Evolutionary conservation across 441 rosid genomes (phyloP).

Genomic region (Brassica balearica): DNA sequence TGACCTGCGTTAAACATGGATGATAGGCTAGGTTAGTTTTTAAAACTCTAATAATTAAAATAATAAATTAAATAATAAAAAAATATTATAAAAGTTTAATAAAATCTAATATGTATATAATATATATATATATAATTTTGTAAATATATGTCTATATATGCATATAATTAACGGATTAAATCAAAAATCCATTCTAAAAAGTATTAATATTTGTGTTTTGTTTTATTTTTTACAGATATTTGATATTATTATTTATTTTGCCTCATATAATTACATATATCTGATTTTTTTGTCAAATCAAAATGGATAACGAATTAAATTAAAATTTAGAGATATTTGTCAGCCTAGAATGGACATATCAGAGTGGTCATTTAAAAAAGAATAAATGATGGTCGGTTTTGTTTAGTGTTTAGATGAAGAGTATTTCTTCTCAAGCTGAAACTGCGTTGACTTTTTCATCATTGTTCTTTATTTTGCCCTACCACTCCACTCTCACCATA

Average conservation of each 20-base stretch:
- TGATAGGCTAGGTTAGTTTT: not conserved
- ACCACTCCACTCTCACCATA: constrained; percentile 29
- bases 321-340: not conserved
- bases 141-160: not conserved
- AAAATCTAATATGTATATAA: too few relatives aligned
- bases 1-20: not conserved
- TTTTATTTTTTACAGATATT: too few relatives aligned
- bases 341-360: not conserved
- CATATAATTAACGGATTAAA: not conserved
- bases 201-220: not conserved
- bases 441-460: constrained; percentile 9
- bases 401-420: not conserved
- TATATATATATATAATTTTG: too few relatives aligned
- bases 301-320: not conserved
- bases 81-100: too few relatives aligned
- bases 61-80: too few relatives aligned
- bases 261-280: too few relatives aligned
- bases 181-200: not conserved
- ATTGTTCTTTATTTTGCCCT: constrained; percentile 29
- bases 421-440: constrained; percentile 13
- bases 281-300: not conserved
- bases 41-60: too few relatives aligned
- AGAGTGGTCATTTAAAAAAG: not conserved
- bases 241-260: too few relatives aligned
- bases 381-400: constrained; percentile 3